A percentile compares a stretch with the other conserved stretches of the same genome.
phyloP scores from a whole-genome alignment of 73 alveolate species.

The Stentor coeruleus region DNA sequence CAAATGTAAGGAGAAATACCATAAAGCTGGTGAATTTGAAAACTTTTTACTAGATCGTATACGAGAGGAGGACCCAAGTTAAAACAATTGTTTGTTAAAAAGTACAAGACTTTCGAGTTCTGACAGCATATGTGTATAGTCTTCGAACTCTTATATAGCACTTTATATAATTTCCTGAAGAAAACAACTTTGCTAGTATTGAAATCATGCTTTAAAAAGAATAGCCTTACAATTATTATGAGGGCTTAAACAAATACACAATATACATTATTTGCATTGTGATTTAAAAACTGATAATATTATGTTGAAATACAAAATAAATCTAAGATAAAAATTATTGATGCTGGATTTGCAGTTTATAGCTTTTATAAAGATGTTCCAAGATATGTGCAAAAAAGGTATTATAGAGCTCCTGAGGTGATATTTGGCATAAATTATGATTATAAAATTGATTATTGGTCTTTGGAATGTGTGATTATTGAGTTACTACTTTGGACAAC shows the following conservation, averaged over 20 bases:
- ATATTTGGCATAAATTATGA: constrained; percentile 90
- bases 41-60: not conserved
- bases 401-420: constrained; percentile 96
- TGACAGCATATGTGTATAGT: constrained; percentile 13
- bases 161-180: not conserved
- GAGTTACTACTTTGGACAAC: constrained; percentile 84
- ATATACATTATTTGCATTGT: constrained; percentile 6
- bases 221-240: constrained; percentile 7
- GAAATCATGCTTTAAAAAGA: not conserved
- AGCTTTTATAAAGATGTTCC: constrained; percentile 30
- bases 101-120: not conserved
- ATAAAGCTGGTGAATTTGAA: constrained; percentile 14
- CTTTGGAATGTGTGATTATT: constrained; percentile 87
- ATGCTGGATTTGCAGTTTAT: constrained; percentile 38
- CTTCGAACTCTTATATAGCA: constrained; percentile 12
- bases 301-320: not conserved
- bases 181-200: not conserved
- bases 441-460: constrained; percentile 93
- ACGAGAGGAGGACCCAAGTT: not conserved
- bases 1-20: not conserved
- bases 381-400: constrained; percentile 77
- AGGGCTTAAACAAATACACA: not conserved
- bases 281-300: constrained; percentile 28
- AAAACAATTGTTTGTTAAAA: not conserved
- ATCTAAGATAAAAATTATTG: constrained; percentile 15